These are phyloP conservation scores for Metschnikowia amazonensis DNA, from an alignment of 805 yeast species.

Conservation along the genomic window DNA sequence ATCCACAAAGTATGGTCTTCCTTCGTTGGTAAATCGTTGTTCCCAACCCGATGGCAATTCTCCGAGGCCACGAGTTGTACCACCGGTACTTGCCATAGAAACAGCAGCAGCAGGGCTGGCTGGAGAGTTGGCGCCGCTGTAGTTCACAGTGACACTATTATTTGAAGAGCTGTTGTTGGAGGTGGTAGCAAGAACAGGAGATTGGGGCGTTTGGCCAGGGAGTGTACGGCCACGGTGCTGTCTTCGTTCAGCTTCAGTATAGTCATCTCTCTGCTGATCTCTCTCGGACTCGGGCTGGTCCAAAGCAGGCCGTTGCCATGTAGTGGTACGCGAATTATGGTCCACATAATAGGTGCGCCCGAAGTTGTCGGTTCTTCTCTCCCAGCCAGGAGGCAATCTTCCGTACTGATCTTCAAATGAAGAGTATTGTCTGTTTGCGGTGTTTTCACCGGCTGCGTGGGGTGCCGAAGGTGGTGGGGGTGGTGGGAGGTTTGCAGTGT, in stretches of 20 bases:
- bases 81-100: constrained; percentile 70
- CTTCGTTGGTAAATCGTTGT: constrained; percentile 96
- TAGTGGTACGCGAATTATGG: constrained; percentile 94
- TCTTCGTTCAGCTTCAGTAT: constrained; percentile 83
- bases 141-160: constrained; percentile 47
- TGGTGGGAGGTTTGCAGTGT: constrained; percentile 15
- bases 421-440: constrained; percentile 61
- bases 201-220: constrained; percentile 55
- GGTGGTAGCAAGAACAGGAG: constrained; percentile 26
- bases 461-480: constrained; percentile 1
- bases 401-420: constrained; percentile 98
- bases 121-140: constrained; percentile 44
- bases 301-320: constrained; percentile 96
- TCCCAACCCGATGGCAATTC: constrained; percentile 99
- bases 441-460: constrained; percentile 3
- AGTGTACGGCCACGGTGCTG: constrained; percentile 88
- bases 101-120: constrained; percentile 67
- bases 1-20: constrained; percentile 96
- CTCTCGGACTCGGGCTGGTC: constrained; percentile 73
- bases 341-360: constrained; percentile 98
- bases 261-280: constrained; percentile 58
- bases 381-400: constrained; percentile 98
- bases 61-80: constrained; percentile 93
- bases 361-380: constrained; percentile 93
- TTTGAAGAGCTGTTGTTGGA: constrained; percentile 19